Evolutionary conservation across 306 rosid species (phyloP), one percentile per base, ranked within the genome.

Genomic region (Cucumis cinereus): DNA sequence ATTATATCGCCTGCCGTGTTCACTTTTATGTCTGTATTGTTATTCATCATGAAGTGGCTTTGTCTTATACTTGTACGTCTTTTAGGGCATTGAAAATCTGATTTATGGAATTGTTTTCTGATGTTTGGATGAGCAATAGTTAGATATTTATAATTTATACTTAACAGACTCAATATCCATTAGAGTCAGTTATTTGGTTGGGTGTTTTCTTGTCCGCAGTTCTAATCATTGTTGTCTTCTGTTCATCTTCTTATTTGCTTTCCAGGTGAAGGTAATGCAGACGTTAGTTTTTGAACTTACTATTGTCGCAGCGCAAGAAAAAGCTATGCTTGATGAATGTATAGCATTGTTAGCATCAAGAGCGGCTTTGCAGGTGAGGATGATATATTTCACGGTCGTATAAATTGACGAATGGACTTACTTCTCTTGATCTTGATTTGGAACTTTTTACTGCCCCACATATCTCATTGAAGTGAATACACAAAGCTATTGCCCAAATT

Each of bases 321-420:
- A 86, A 85, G 93, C 91, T 64, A 81, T 89, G 91, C 93, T 95
- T 87, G 93, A 82, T 62, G 96, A 90, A 87, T 90, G 98, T 75
- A 90, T 92, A 82, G 84, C 84, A 0, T 80, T 89, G 64, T 81
- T 95, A 79, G 86, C 95, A 77, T 92, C 90, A 54, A 88, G 84
- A 53, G 83, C 87, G 16, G 88, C 92, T 62, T 89, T 89, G 97
- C 96, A 92, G 99, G 99, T 95, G 79, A 79, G 88, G 54, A 36
- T 63, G 36, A 33, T 63, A 41, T 56, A 36, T 56, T 40, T 17
- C 35, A 68, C 28, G 33, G 60, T 56, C 9, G 13, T 50, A 24
- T 72, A 22, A 20, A 71, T 22, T 45, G 59, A 47, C 14, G 2
- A 66, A 40, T 40, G 23, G 30, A 45, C 13, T n/a, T 45, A 6